These are phyloP conservation scores for Microstegium vimineum DNA, from an alignment of 176 grass and related monocot species.

Conservation along the genomic window DNA sequence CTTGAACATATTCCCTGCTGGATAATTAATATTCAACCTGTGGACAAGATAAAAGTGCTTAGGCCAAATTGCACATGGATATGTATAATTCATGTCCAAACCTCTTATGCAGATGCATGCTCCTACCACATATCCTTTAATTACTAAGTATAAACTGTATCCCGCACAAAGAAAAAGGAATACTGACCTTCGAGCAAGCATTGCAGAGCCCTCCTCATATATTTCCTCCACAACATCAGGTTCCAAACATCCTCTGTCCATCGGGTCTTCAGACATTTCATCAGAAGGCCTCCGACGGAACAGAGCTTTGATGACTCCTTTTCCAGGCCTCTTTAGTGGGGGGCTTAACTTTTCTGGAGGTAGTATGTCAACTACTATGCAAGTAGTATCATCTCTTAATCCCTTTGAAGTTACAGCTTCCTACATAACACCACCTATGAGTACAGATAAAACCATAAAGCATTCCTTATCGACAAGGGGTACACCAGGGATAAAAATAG, in stretches of 20 bases:
- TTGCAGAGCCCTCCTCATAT: constrained; percentile 67
- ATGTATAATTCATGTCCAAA: neutral
- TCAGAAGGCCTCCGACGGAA: constrained; percentile 69
- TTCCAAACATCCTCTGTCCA: constrained; percentile 67
- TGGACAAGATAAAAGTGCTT: constrained; percentile 14
- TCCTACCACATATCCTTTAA: constrained; percentile 8
- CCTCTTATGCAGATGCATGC: neutral
- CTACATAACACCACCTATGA: constrained; percentile 31
- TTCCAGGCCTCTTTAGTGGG: constrained; percentile 69
- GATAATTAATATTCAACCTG: constrained; percentile 68
- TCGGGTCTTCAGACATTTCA: constrained; percentile 59
- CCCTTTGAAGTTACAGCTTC: constrained; percentile 80
- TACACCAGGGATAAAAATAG: neutral
- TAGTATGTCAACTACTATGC: constrained; percentile 89
- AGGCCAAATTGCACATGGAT: constrained; percentile 22
- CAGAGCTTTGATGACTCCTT: constrained; percentile 69
- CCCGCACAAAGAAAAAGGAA: neutral
- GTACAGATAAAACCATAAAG: constrained; percentile 2
- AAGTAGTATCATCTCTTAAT: constrained; percentile 86
- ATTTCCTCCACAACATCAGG: constrained; percentile 81
- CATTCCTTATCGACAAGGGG: neutral
- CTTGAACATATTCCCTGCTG: constrained; percentile 64
- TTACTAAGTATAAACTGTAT: neutral
- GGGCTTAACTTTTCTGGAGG: constrained; percentile 78
- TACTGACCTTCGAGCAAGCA: constrained; percentile 59